Evolutionary conservation across 768 basidiomycete genomes (phyloP).

Genomic region (Mycena rebaudengoi): DNA sequence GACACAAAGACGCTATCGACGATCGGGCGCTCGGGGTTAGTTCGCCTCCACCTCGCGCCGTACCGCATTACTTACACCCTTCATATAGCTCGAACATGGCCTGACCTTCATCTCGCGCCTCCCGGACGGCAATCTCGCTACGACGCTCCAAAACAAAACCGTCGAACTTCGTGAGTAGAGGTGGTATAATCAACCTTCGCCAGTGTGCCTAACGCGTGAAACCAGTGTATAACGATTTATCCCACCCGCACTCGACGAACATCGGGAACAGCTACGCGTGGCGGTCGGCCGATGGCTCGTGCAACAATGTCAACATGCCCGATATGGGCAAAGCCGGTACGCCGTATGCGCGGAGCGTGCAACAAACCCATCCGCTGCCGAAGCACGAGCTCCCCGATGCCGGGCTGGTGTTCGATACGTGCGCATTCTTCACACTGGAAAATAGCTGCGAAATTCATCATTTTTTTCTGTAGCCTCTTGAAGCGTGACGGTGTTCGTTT

Average conservation of each 20-base stretch:
- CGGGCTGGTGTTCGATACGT: slow-evolving; percentile 83
- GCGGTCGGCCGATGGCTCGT: slow-evolving; percentile 79
- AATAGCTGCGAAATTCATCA: neutral
- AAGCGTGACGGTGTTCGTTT: slow-evolving; percentile 68
- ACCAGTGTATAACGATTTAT: slow-evolving; percentile 82
- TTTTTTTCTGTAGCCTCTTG: slow-evolving; percentile 50
- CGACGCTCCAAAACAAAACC: slow-evolving; percentile 51
- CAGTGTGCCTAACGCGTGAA: neutral
- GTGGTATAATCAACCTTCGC: neutral
- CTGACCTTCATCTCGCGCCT: slow-evolving; percentile 69
- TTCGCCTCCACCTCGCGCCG: slow-evolving; percentile 3
- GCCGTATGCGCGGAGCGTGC: slow-evolving; percentile 86
- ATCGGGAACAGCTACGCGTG: slow-evolving; percentile 70
- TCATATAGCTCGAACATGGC: slow-evolving; percentile 71
- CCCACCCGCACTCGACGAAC: slow-evolving; percentile 79
- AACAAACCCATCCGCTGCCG: slow-evolving; percentile 71
- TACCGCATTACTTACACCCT: neutral
- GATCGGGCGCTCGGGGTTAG: slow-evolving; percentile 81
- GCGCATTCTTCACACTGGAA: slow-evolving; percentile 28
- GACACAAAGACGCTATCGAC: slow-evolving; percentile 70
- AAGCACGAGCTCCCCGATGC: slow-evolving; percentile 78
- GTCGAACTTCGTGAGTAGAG: slow-evolving; percentile 64
- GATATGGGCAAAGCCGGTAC: slow-evolving; percentile 80
- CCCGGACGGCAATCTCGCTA: slow-evolving; percentile 53
- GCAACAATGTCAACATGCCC: slow-evolving; percentile 76